Evolutionary conservation across 306 rosid genomes (phyloP).

Genomic region (Dicorynia guianensis): DNA sequence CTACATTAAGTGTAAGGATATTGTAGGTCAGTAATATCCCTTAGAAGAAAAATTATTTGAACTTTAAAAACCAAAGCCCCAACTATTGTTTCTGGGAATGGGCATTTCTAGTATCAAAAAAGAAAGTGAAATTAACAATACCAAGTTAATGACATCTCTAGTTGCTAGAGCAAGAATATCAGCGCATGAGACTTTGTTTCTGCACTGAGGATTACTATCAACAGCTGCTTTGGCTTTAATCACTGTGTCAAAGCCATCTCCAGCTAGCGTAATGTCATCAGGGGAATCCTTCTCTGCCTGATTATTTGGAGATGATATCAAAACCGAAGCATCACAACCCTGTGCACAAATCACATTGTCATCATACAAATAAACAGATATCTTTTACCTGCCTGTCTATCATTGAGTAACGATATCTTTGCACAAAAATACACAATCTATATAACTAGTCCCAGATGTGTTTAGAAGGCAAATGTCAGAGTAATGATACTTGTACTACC

Average conservation of each 20-base stretch:
- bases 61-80: too few relatives aligned
- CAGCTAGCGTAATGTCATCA: constrained; percentile 77
- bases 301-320: constrained; percentile 56
- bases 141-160: constrained; percentile 81
- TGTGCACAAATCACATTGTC: neutral
- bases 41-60: too few relatives aligned
- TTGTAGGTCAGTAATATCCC: too few relatives aligned
- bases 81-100: too few relatives aligned
- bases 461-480: neutral
- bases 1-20: constrained; percentile 37
- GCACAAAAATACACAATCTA: neutral
- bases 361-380: too few relatives aligned
- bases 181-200: constrained; percentile 88
- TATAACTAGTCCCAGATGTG: neutral
- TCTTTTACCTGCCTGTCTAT: neutral
- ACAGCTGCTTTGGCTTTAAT: constrained; percentile 84
- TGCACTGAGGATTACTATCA: constrained; percentile 60
- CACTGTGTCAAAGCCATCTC: constrained; percentile 94
- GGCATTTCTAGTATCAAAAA: neutral
- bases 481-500: neutral
- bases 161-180: constrained; percentile 89
- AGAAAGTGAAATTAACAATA: constrained; percentile 28
- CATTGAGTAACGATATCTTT: neutral
- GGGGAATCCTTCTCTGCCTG: constrained; percentile 77
- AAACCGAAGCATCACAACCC: constrained; percentile 94